Conservation (phyloP, 441 rosid genomes). For the Erodium texanum region DNA sequence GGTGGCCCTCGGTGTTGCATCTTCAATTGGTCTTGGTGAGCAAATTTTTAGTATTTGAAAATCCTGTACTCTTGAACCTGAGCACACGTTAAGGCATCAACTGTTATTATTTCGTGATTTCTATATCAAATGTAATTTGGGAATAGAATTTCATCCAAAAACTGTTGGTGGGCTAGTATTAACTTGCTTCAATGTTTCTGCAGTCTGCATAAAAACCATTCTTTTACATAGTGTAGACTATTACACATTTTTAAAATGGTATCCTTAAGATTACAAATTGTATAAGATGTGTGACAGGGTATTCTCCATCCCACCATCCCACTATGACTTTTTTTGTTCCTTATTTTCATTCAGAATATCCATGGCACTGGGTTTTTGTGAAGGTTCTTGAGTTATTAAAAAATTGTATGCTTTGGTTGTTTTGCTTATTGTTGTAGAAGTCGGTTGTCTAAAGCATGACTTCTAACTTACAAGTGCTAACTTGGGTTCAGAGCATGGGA, state of each 20-base stretch:
- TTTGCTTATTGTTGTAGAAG: too few species aligned
- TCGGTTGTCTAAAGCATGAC: too few species aligned
- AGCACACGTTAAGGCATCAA: not conserved
- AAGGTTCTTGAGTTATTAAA: too few species aligned
- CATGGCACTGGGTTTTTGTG: not conserved
- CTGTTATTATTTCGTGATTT: not conserved
- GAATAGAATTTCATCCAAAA: not conserved
- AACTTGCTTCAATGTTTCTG: not conserved
- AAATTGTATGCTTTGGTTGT: not conserved
- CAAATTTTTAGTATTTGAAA: slow-evolving; percentile 5
- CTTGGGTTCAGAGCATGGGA: not conserved
- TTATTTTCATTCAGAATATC: not conserved
- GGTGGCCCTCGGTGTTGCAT: slow-evolving; percentile 92
- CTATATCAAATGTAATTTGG: not conserved
- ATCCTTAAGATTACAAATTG: not conserved
- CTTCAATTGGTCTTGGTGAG: slow-evolving; percentile 98
- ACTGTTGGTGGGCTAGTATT: not conserved
- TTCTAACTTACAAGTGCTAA: too few species aligned
- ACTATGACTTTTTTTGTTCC: not conserved
- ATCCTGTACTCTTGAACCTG: not conserved
- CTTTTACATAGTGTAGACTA: not conserved
- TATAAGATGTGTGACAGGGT: not conserved
- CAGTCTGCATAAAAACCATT: not conserved
- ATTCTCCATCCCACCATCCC: not conserved
- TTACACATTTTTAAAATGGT: not conserved